Evolutionary conservation across 768 basidiomycete genomes (phyloP).

Genomic region (Artomyces pyxidatus): DNA sequence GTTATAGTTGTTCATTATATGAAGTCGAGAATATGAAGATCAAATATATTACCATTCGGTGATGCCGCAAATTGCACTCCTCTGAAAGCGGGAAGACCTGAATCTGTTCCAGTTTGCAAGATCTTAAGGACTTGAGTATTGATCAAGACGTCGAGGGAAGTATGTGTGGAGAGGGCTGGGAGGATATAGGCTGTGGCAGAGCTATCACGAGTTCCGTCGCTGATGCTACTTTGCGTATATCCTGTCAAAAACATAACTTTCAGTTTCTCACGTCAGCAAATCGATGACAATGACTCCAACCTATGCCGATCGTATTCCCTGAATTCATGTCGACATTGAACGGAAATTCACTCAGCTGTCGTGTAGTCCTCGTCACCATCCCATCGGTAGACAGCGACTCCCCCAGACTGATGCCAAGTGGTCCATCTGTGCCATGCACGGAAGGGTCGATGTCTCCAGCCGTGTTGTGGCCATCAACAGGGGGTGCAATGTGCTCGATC

Average conservation of each 20-base stretch:
- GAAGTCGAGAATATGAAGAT: not conserved
- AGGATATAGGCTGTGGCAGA: not conserved
- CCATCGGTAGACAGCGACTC: not conserved
- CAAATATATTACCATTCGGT: not conserved
- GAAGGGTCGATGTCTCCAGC: constrained; percentile 17
- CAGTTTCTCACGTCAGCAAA: not conserved
- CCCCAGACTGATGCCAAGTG: constrained; percentile 15
- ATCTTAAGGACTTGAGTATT: constrained; percentile 12
- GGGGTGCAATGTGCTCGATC: not conserved
- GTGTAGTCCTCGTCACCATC: constrained; percentile 6
- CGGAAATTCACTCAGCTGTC: constrained; percentile 15
- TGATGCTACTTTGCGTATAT: not conserved
- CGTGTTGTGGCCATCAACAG: constrained; percentile 13
- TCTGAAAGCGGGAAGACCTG: not conserved
- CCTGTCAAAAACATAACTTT: not conserved
- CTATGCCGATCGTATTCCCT: constrained; percentile 17
- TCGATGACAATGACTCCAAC: constrained; percentile 3
- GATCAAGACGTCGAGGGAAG: constrained; percentile 7
- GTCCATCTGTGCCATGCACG: constrained; percentile 18
- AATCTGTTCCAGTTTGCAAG: not conserved
- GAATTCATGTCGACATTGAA: constrained; percentile 20
- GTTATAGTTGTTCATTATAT: not conserved
- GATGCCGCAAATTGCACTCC: not conserved
- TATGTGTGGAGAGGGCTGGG: not conserved
- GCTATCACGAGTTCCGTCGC: not conserved